phyloP scores from a whole-genome alignment of 2,329 filamentous ascomycete genomes.

The Tolypocladium nubicola region DNA sequence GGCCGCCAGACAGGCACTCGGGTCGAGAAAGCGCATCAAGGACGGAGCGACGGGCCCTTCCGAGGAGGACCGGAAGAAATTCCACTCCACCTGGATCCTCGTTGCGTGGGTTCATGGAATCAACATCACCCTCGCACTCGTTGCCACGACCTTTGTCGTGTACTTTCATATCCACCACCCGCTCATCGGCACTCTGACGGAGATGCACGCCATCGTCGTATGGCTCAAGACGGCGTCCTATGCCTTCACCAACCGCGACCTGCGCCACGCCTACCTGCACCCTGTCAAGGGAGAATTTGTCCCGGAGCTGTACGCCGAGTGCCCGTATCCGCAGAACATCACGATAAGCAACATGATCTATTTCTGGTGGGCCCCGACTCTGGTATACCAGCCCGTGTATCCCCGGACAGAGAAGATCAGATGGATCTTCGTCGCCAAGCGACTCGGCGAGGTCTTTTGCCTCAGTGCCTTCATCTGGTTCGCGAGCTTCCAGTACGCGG shows the following conservation, averaged over 20 bases:
- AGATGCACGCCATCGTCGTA: slow-evolving; percentile 87
- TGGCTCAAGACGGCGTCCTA: slow-evolving; percentile 96
- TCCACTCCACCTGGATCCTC: slow-evolving; percentile 67
- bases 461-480: slow-evolving; percentile 92
- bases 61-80: slow-evolving; percentile 52
- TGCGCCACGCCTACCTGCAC: slow-evolving; percentile 82
- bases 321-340: slow-evolving; percentile 86
- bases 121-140: slow-evolving; percentile 74
- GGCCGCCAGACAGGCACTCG: slow-evolving; percentile 69
- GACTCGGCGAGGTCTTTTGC: slow-evolving; percentile 64
- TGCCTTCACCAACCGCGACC: slow-evolving; percentile 90
- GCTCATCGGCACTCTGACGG: slow-evolving; percentile 80
- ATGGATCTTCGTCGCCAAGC: slow-evolving; percentile 81
- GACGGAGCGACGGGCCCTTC: slow-evolving; percentile 37
- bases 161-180: slow-evolving; percentile 91
- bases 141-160: slow-evolving; percentile 72
- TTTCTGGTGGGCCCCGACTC: slow-evolving; percentile 96
- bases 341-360: slow-evolving; percentile 80
- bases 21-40: slow-evolving; percentile 45
- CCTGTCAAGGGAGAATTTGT: slow-evolving; percentile 58
- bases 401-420: slow-evolving; percentile 72
- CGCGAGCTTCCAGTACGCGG: slow-evolving; percentile 85
- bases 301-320: slow-evolving; percentile 70
- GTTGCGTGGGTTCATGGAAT: slow-evolving; percentile 72
- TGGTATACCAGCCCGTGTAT: slow-evolving; percentile 95